phyloP scores from a whole-genome alignment of 495 filamentous ascomycete genomes.

The Apiosordaria backusii region DNA sequence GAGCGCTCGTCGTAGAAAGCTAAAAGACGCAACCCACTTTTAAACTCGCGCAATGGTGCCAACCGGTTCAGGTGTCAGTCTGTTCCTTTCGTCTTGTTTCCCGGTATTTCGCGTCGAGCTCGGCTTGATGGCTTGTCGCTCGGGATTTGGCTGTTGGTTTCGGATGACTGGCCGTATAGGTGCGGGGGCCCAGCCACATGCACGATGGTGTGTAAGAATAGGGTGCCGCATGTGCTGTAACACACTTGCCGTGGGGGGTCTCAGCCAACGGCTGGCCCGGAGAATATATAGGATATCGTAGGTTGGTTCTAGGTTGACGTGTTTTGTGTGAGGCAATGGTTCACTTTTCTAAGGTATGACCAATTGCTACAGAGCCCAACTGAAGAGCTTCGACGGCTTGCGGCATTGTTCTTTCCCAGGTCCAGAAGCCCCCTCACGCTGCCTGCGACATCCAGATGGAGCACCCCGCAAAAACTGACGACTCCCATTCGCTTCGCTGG shows the following conservation, averaged over 20 bases:
- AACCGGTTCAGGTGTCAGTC: neutral
- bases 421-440: neutral
- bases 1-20: neutral
- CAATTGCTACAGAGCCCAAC: neutral
- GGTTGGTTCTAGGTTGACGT: neutral
- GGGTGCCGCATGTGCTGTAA: neutral
- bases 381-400: neutral
- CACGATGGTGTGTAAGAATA: neutral
- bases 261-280: neutral
- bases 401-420: neutral
- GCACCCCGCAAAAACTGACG: neutral
- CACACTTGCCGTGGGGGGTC: neutral
- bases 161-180: neutral
- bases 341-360: no score
- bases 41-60: conserved; percentile 20
- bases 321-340: neutral
- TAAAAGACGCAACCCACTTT: conserved; percentile 29
- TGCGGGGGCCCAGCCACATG: neutral
- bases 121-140: neutral
- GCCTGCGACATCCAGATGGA: neutral
- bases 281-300: neutral
- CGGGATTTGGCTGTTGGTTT: neutral
- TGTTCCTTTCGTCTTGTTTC: conserved; percentile 4
- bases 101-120: neutral
- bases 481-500: neutral